phyloP scores from a whole-genome alignment of 1,284 basidiomycete species.

The Somion occarium region DNA sequence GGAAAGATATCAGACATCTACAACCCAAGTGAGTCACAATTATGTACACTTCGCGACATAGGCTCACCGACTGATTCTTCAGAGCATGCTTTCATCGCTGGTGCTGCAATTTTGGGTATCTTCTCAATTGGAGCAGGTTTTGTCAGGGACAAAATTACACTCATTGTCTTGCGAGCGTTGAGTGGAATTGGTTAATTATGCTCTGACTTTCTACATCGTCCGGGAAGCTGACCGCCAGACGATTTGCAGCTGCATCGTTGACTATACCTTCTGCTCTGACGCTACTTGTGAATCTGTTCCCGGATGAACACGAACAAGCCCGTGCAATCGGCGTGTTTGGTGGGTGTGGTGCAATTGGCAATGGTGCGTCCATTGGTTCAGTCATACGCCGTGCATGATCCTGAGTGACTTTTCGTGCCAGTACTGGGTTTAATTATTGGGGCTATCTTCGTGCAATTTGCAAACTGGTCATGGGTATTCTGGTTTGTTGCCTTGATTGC shows the following conservation, averaged over 20 bases:
- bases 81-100: constrained; percentile 29
- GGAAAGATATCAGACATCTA: constrained; percentile 30
- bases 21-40: constrained; percentile 25
- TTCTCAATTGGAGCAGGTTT: constrained; percentile 38
- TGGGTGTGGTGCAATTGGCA: constrained; percentile 39
- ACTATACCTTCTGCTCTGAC: constrained; percentile 45
- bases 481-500: constrained; percentile 38
- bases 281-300: constrained; percentile 41
- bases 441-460: constrained; percentile 36
- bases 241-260: constrained; percentile 33
- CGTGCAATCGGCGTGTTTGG: constrained; percentile 42
- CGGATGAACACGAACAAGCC: constrained; percentile 39
- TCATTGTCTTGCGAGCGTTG: constrained; percentile 41
- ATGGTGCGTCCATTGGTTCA: constrained; percentile 28
- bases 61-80: constrained; percentile 1
- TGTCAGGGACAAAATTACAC: constrained; percentile 32
- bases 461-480: constrained; percentile 42
- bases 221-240: background rate
- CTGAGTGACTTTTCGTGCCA: constrained; percentile 13
- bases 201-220: background rate
- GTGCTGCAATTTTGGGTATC: constrained; percentile 31
- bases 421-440: constrained; percentile 40
- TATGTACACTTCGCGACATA: background rate
- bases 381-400: background rate
- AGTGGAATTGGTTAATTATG: constrained; percentile 32